Conservation (phyloP, 177 flowering plant species). For the Vitis hybrid region DNA sequence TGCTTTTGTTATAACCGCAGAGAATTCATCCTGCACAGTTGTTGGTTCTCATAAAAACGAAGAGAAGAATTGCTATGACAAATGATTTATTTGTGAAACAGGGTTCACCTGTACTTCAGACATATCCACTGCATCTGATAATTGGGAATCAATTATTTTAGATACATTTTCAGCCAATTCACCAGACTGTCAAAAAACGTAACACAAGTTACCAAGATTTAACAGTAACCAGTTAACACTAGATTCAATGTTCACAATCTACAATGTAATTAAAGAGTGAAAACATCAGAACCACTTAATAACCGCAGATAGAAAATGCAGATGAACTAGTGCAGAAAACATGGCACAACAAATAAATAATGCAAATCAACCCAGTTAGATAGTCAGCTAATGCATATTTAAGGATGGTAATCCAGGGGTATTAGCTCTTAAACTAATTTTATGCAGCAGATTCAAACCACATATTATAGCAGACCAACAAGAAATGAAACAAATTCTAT, state of each 20-base stretch:
- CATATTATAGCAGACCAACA: not conserved
- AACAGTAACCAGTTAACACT: not conserved
- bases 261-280: not conserved
- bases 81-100: conserved; percentile 4
- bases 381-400: not conserved
- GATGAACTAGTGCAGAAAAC: conserved; percentile 2
- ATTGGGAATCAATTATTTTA: conserved; percentile 82
- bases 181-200: conserved; percentile 56
- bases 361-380: not conserved
- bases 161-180: conserved; percentile 92
- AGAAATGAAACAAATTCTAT: not conserved
- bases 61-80: not conserved
- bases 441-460: not conserved
- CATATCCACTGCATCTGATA: conserved; percentile 77
- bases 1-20: conserved; percentile 89
- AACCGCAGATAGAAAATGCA: not conserved
- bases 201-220: conserved; percentile 2
- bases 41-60: not conserved
- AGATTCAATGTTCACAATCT: not conserved
- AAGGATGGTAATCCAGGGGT: not conserved
- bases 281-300: not conserved
- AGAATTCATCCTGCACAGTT: conserved; percentile 86
- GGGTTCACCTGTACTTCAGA: conserved; percentile 86
- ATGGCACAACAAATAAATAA: not conserved
- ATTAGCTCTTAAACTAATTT: not conserved